Evolutionary conservation across 2,329 filamentous ascomycete species (phyloP).

Genomic region (Alternaria conjuncta): DNA sequence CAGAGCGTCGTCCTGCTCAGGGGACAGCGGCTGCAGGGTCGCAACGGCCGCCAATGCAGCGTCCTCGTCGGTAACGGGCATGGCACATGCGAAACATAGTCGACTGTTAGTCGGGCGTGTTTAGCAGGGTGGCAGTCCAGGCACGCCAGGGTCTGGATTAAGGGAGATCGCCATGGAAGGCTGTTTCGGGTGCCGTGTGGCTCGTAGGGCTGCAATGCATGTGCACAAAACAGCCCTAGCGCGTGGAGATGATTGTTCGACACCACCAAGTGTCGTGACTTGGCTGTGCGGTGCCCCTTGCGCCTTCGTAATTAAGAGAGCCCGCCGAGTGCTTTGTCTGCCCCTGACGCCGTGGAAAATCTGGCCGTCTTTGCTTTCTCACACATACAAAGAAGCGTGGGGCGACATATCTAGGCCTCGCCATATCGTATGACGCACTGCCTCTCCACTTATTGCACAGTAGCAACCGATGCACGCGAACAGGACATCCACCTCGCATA

Average conservation of each 20-base stretch:
- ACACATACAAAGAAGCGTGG: neutral
- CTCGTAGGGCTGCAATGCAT: slow-evolving; percentile 9
- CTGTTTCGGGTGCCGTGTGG: slow-evolving; percentile 1
- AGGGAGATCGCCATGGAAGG: neutral
- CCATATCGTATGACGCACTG: slow-evolving; percentile 5
- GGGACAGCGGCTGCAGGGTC: slow-evolving; percentile 40
- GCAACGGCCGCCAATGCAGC: slow-evolving; percentile 49
- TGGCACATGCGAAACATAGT: slow-evolving; percentile 28
- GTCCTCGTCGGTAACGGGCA: slow-evolving; percentile 52
- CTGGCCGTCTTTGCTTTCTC: neutral
- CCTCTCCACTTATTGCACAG: slow-evolving; percentile 1
- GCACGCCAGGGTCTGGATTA: slow-evolving; percentile 2
- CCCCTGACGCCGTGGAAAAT: slow-evolving; percentile 3
- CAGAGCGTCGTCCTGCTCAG: slow-evolving; percentile 43
- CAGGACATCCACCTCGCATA: slow-evolving; percentile 27
- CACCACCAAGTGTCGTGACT: slow-evolving; percentile 22
- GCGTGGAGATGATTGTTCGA: slow-evolving; percentile 16
- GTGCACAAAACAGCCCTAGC: slow-evolving; percentile 1
- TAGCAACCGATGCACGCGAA: slow-evolving; percentile 10
- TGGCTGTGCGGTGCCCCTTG: slow-evolving; percentile 30
- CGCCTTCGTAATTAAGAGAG: neutral
- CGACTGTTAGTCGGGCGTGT: slow-evolving; percentile 3
- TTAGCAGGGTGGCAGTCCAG: slow-evolving; percentile 3
- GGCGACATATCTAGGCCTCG: slow-evolving; percentile 3
- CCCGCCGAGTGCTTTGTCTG: neutral